Evolutionary conservation across 495 filamentous ascomycete species (phyloP).

Genomic region (Penicillium flavigenum): DNA sequence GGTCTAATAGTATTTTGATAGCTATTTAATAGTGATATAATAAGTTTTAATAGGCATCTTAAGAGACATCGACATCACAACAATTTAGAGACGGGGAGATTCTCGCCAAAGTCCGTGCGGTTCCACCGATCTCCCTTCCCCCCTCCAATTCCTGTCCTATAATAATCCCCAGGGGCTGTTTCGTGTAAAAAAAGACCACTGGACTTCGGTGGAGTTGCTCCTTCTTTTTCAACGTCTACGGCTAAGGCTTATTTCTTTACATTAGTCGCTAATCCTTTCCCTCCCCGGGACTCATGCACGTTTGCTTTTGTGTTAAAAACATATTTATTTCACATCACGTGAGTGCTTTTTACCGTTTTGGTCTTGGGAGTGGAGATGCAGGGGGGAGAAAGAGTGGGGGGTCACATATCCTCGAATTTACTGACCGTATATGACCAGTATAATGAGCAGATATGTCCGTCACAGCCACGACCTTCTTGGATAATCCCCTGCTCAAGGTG

Average conservation of each 20-base stretch:
- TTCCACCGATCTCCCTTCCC: constrained; percentile 3
- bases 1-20: not conserved
- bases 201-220: not conserved
- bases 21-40: too few relatives aligned
- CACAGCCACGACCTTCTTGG: constrained; percentile 45
- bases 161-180: not conserved
- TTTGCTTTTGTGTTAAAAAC: not conserved
- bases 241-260: constrained; percentile 1
- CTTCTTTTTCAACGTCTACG: not conserved
- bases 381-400: not conserved
- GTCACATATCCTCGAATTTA: not conserved
- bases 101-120: constrained; percentile 1
- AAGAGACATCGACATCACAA: not conserved
- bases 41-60: not conserved
- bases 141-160: not conserved
- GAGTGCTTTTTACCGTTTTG: not conserved
- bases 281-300: constrained; percentile 5
- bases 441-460: constrained; percentile 24
- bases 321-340: not conserved
- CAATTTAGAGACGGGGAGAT: not conserved
- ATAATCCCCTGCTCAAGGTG: constrained; percentile 81
- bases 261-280: constrained; percentile 5
- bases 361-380: not conserved
- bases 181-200: too few relatives aligned
- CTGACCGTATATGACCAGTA: constrained; percentile 2